Percentiles rank a stretch among this genome's conserved stretches.
Evolutionary conservation across 2,329 filamentous ascomycete genomes (phyloP).

Genomic region (Cladophialophora carrionii): DNA sequence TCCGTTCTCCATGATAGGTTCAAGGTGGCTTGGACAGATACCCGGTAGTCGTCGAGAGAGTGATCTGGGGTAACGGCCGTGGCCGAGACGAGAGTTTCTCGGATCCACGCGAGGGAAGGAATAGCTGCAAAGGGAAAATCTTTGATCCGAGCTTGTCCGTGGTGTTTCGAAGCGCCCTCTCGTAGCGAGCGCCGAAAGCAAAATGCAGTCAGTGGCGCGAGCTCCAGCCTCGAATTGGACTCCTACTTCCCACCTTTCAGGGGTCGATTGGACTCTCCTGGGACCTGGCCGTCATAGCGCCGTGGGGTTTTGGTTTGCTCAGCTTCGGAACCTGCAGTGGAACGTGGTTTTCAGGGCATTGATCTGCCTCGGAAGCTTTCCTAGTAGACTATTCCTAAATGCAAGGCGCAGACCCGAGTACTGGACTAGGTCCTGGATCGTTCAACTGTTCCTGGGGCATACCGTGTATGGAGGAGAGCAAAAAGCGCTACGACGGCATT

Average conservation of each 20-base stretch:
- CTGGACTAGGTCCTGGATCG: neutral
- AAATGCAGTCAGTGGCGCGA: conserved; percentile 22
- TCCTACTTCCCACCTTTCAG: conserved; percentile 6
- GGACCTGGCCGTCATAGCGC: conserved; percentile 3
- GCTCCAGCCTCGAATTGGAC: conserved; percentile 15
- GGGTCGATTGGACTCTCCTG: conserved; percentile 22
- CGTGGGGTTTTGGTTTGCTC: conserved; percentile 12
- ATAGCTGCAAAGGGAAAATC: conserved; percentile 24
- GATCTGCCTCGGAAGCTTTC: conserved; percentile 8
- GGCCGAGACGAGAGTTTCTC: neutral
- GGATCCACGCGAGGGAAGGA: conserved; percentile 6
- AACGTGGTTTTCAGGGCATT: conserved; percentile 10
- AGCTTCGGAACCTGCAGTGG: conserved; percentile 16
- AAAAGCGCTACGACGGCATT: neutral
- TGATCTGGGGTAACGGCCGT: conserved; percentile 9
- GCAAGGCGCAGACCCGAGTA: neutral
- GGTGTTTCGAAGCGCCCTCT: neutral
- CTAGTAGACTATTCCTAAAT: neutral
- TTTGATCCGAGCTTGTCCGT: conserved; percentile 22
- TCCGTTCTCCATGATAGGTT: neutral
- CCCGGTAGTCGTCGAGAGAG: neutral
- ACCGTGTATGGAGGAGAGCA: conserved; percentile 7
- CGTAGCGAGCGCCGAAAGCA: neutral
- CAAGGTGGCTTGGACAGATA: no score
- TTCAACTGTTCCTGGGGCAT: conserved; percentile 6